Evolutionary conservation across 768 basidiomycete species (phyloP).

Genomic region (Boletellus sp.): DNA sequence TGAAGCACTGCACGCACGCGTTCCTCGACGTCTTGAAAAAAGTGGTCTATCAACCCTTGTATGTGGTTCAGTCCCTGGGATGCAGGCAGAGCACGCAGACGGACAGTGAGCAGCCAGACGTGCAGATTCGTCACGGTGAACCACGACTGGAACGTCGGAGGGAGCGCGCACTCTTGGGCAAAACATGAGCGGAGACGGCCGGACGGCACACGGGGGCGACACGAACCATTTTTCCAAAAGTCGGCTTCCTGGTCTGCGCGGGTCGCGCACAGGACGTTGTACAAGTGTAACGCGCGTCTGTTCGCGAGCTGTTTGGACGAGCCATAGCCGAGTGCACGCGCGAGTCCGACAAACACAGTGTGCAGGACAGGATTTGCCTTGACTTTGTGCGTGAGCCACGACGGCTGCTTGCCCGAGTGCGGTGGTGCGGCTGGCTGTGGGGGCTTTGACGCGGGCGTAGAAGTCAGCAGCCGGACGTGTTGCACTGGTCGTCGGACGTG

Average conservation of each 20-base stretch:
- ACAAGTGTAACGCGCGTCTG: constrained; percentile 53
- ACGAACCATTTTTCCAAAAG: constrained; percentile 68
- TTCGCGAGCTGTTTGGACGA: constrained; percentile 61
- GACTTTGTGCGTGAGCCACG: constrained; percentile 56
- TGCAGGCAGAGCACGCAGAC: constrained; percentile 76
- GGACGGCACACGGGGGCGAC: background rate
- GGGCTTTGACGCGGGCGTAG: constrained; percentile 7
- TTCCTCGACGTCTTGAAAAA: constrained; percentile 91
- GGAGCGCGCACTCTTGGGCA: constrained; percentile 69
- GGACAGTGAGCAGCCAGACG: constrained; percentile 85
- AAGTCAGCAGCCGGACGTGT: constrained; percentile 10
- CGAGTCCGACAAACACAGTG: constrained; percentile 45
- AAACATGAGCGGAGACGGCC: background rate
- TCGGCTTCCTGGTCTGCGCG: constrained; percentile 54
- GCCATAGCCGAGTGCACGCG: constrained; percentile 54
- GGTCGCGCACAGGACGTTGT: constrained; percentile 52
- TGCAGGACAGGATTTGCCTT: constrained; percentile 46
- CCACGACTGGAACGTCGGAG: constrained; percentile 95
- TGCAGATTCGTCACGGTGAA: constrained; percentile 92
- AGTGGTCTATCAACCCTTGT: constrained; percentile 88
- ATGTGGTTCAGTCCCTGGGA: constrained; percentile 65
- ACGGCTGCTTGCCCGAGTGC: constrained; percentile 27
- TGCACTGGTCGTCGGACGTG: constrained; percentile 9
- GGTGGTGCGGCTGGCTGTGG: constrained; percentile 2
- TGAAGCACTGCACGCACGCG: constrained; percentile 80